Evolutionary conservation across 2,329 filamentous ascomycete genomes (phyloP), one percentile per base, ranked within the genome.

Genomic region (Pseudogymnoascus sp.): DNA sequence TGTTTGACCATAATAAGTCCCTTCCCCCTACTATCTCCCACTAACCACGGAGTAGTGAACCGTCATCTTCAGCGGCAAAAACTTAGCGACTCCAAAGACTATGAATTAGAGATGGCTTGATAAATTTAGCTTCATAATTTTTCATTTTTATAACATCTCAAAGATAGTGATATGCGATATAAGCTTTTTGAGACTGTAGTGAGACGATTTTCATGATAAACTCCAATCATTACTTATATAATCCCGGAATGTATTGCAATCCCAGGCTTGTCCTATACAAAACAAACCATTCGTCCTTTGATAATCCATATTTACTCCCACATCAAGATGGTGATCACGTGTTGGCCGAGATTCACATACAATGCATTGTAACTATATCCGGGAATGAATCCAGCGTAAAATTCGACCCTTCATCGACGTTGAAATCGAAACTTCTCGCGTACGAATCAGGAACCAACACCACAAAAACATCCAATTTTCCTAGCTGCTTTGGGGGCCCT

Each of bases 381-480:
- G 25, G 38, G 23, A 43, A 61, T 3, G 60, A 14, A 2, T 18
- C 18, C n/a, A 61, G 31, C 37, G 16, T 42, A 23, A 61, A 61
- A 14, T 61, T 61, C 14, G 7, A 49, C 3, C 23, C 38, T 8
- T 42, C 38, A 21, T 31, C 37, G 31, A 53, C 16, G 31, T 38
- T n/a, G n/a, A 53, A 61, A 7, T 61, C 18, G 23, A 61, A 61
- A 12, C 1, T 23, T 23, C 18, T 53, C 7, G 37, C 43, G 25
- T 61, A 61, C n/a, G 60, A 61, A 14, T 21, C 14, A 18, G 60
- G 60, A 16, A 61, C 38, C 14, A 61, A n/a, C 12, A 61, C 60
- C 23, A 49, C 37, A 40, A 61, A 61, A 53, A 43, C 25, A 8
- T 61, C 23, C 36, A 61, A n/a, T 18, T 61, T 53, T 5, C 23